Conservation (phyloP, 2,329 filamentous ascomycete genomes). For the Fusarium piperis region DNA sequence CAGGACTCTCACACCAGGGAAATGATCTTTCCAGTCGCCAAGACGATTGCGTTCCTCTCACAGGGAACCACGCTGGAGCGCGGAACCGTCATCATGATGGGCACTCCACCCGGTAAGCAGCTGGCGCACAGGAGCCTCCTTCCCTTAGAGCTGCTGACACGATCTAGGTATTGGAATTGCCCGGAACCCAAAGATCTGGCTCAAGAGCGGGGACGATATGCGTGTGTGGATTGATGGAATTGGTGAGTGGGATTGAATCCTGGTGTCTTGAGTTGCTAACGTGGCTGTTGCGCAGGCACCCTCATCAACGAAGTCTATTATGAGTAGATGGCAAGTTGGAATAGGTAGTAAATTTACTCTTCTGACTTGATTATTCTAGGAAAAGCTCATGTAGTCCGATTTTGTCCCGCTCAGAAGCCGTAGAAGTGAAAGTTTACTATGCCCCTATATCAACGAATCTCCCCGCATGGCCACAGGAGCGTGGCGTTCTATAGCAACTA, state of each 20-base stretch:
- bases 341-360: background rate
- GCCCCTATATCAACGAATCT: background rate
- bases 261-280: background rate
- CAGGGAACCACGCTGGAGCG: background rate
- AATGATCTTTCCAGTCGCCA: background rate
- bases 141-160: background rate
- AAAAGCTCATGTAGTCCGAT: background rate
- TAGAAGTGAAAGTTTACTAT: background rate
- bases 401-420: accelerated
- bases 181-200: background rate
- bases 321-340: background rate
- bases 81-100: background rate
- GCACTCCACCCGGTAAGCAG: background rate
- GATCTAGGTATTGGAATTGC: background rate
- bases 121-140: background rate
- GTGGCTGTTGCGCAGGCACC: background rate
- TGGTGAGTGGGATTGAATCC: background rate
- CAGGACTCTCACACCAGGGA: background rate
- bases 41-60: background rate
- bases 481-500: background rate
- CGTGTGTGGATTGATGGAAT: background rate
- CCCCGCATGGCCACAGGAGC: background rate
- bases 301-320: background rate
- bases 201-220: background rate
- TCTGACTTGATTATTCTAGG: accelerated